Evolutionary conservation across 176 grass and related monocot species (phyloP).

Genomic region (Rhynchospora tenuis): DNA sequence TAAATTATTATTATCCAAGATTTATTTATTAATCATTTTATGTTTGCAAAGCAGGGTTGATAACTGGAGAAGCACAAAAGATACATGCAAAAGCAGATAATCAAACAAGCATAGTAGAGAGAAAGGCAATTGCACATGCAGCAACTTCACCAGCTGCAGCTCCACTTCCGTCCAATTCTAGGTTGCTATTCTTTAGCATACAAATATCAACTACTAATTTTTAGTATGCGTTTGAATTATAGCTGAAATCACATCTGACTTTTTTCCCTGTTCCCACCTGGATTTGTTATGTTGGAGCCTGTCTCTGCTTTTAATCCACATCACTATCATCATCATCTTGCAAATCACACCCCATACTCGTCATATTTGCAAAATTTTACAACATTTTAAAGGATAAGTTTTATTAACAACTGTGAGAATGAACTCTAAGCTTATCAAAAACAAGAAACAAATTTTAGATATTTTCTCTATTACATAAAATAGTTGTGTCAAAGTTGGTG

Average conservation of each 20-base stretch:
- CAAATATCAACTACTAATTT: background rate
- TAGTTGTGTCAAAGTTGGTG: background rate
- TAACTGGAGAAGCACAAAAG: slow-evolving; percentile 24
- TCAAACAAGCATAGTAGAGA: slow-evolving; percentile 9
- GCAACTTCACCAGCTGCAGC: slow-evolving; percentile 1
- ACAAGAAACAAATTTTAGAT: background rate
- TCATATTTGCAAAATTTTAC: background rate
- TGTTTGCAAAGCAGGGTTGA: slow-evolving; percentile 19
- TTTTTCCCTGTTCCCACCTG: slow-evolving; percentile 2
- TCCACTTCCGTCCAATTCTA: slow-evolving; percentile 5
- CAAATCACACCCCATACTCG: background rate
- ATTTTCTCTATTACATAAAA: background rate
- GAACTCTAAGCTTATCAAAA: background rate
- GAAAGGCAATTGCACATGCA: slow-evolving; percentile 16
- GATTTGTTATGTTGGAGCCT: slow-evolving; percentile 12
- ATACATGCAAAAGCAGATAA: slow-evolving; percentile 21
- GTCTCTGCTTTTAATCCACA: slow-evolving; percentile 1
- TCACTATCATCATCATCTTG: background rate
- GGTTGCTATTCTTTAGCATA: slow-evolving; percentile 2
- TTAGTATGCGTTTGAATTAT: background rate
- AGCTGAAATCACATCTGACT: background rate
- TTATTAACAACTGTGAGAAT: background rate
- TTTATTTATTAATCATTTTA: background rate
- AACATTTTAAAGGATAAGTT: background rate
- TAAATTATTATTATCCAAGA: background rate